Percentiles rank a stretch among this genome's conserved stretches.
Evolutionary conservation across 108 stramenopile species (phyloP).

Genomic region (Nannochloropsis gaditana): DNA sequence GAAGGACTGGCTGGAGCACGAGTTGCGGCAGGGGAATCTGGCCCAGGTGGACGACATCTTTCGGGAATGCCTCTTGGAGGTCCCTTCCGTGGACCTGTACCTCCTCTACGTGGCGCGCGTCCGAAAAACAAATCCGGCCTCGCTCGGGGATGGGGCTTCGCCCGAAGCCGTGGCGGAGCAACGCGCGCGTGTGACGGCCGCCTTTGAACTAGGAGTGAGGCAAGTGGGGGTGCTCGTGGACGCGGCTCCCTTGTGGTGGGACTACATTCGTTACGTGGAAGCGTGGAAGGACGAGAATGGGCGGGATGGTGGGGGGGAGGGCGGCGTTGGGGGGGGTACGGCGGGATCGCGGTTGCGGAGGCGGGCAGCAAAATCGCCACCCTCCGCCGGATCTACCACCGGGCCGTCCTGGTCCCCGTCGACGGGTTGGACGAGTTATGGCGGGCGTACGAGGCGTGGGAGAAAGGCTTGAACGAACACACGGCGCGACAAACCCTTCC

Average conservation of each 20-base stretch:
- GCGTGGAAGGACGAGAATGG: background rate
- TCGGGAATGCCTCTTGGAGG: background rate
- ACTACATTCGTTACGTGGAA: slow-evolving; percentile 12
- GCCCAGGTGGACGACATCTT: background rate
- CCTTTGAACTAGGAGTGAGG: background rate
- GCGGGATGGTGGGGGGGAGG: background rate
- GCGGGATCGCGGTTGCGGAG: background rate
- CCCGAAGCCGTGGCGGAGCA: background rate
- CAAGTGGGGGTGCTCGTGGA: slow-evolving; percentile 11
- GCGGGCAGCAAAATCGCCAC: background rate
- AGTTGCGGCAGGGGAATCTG: background rate
- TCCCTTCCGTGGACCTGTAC: background rate
- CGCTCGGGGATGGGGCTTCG: background rate
- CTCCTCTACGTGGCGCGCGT: slow-evolving; percentile 15
- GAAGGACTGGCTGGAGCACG: slow-evolving; percentile 14
- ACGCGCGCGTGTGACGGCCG: background rate
- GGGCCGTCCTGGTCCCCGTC: slow-evolving; percentile 27
- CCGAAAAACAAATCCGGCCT: background rate
- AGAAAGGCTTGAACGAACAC: slow-evolving; percentile 32
- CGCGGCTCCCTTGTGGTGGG: background rate
- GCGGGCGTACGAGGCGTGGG: slow-evolving; percentile 37
- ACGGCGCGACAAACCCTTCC: background rate
- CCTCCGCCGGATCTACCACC: slow-evolving; percentile 25
- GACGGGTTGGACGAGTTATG: slow-evolving; percentile 34
- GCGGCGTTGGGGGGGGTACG: background rate